Conservation (phyloP, 345 rosid species). For the Firmiana major region DNA sequence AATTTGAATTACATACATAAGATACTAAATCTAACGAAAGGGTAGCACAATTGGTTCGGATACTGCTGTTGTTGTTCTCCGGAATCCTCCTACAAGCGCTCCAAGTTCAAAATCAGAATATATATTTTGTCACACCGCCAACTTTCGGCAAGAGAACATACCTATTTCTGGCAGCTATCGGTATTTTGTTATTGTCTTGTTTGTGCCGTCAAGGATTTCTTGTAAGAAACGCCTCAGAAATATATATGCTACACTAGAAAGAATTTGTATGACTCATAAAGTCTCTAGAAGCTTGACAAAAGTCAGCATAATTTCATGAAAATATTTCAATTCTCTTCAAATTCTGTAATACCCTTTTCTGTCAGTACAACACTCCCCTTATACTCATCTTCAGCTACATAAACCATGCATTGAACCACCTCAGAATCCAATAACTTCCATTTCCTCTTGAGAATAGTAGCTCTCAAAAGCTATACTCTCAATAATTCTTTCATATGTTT, state of each 20-base stretch:
- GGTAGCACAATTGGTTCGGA: neutral
- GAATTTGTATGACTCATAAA: no score
- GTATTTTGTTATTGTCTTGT: neutral
- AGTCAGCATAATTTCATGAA: neutral
- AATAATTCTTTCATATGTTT: neutral
- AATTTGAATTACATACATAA: no score
- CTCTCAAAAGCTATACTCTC: neutral
- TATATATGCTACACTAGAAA: no score
- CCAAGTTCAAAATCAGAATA: neutral
- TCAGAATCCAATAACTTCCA: neutral
- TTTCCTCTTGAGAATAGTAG: neutral
- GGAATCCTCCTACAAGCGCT: neutral
- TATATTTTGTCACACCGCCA: neutral
- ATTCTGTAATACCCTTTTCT: neutral
- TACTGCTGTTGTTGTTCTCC: neutral
- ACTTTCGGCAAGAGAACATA: neutral
- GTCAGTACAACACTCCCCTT: neutral
- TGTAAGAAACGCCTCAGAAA: neutral
- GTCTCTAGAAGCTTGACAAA: neutral
- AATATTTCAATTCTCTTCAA: neutral
- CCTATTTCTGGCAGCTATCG: neutral
- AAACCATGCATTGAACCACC: constrained; percentile 11
- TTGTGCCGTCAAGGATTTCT: neutral
- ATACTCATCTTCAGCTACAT: neutral
- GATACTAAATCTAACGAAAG: no score